Evolutionary conservation across 495 filamentous ascomycete species (phyloP).

Genomic region (Penicillium paxilli): DNA sequence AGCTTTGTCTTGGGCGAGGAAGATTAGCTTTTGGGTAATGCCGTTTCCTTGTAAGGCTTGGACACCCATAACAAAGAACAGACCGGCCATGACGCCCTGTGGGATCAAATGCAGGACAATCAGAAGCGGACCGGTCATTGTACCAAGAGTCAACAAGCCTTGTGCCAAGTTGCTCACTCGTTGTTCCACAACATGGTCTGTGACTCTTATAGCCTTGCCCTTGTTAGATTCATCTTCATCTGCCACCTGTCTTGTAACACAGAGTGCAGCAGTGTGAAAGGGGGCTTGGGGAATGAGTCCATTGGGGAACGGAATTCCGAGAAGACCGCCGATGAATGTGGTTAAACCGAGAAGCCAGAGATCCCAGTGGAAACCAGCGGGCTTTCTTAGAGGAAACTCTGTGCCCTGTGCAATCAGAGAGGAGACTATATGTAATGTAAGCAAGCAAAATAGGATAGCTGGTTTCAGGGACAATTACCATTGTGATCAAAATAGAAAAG

Average conservation of each 20-base stretch:
- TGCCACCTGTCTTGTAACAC: conserved; percentile 65
- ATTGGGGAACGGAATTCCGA: conserved; percentile 90
- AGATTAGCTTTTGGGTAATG: conserved; percentile 79
- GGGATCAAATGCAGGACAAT: conserved; percentile 83
- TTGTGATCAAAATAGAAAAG: conserved; percentile 96
- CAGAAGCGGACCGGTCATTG: conserved; percentile 85
- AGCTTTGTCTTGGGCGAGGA: conserved; percentile 64
- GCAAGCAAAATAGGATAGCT: neutral
- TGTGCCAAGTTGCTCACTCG: conserved; percentile 84
- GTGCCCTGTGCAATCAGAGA: conserved; percentile 89
- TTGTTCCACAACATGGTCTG: conserved; percentile 84
- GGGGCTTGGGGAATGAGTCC: conserved; percentile 92
- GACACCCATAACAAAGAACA: conserved; percentile 94
- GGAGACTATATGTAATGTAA: conserved; percentile 53
- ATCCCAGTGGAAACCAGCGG: conserved; percentile 96
- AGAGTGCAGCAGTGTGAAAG: conserved; percentile 85
- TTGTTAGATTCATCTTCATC: conserved; percentile 60
- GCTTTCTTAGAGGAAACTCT: conserved; percentile 88
- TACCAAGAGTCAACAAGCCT: conserved; percentile 79
- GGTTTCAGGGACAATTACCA: conserved; percentile 41
- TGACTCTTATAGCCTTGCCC: conserved; percentile 59
- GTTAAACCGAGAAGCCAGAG: conserved; percentile 89
- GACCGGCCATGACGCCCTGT: conserved; percentile 80
- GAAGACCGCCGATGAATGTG: conserved; percentile 77
- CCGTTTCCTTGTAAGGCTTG: conserved; percentile 81